These are phyloP conservation scores for Chrysoporthe deuterocubensis DNA, from an alignment of 2,329 filamentous ascomycete genomes.

Conservation along the genomic window DNA sequence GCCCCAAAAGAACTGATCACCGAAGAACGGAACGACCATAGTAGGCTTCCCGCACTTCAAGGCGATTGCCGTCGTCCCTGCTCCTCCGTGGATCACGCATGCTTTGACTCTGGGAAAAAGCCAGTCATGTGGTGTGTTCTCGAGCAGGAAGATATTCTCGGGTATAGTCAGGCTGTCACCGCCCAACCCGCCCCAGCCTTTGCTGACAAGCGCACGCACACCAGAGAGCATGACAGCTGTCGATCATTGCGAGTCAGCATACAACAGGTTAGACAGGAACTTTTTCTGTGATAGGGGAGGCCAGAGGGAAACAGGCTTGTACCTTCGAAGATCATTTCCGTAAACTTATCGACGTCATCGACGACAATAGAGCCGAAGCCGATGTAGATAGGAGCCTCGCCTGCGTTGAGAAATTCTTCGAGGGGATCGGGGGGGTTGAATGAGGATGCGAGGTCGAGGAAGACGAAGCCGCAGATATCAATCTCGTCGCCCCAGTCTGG, in stretches of 20 bases:
- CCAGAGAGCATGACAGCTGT: slow-evolving; percentile 64
- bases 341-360: slow-evolving; percentile 71
- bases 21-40: slow-evolving; percentile 80
- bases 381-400: slow-evolving; percentile 70
- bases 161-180: slow-evolving; percentile 53
- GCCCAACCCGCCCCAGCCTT: slow-evolving; percentile 76
- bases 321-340: slow-evolving; percentile 68
- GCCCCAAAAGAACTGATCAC: slow-evolving; percentile 81
- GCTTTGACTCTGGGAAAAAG: slow-evolving; percentile 69
- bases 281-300: background rate
- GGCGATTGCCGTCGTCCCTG: slow-evolving; percentile 75
- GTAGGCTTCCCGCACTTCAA: slow-evolving; percentile 73
- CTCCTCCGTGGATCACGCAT: slow-evolving; percentile 77
- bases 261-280: background rate
- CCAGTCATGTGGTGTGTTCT: slow-evolving; percentile 78
- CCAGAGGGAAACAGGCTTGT: background rate
- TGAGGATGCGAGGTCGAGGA: slow-evolving; percentile 68
- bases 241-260: background rate
- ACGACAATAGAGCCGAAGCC: slow-evolving; percentile 79
- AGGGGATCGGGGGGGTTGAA: slow-evolving; percentile 63
- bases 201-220: slow-evolving; percentile 72
- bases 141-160: slow-evolving; percentile 72
- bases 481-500: slow-evolving; percentile 71
- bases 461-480: slow-evolving; percentile 78
- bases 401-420: slow-evolving; percentile 56